Conservation (phyloP, 1,139 yeast species). For the Yamadazyma sp. region DNA sequence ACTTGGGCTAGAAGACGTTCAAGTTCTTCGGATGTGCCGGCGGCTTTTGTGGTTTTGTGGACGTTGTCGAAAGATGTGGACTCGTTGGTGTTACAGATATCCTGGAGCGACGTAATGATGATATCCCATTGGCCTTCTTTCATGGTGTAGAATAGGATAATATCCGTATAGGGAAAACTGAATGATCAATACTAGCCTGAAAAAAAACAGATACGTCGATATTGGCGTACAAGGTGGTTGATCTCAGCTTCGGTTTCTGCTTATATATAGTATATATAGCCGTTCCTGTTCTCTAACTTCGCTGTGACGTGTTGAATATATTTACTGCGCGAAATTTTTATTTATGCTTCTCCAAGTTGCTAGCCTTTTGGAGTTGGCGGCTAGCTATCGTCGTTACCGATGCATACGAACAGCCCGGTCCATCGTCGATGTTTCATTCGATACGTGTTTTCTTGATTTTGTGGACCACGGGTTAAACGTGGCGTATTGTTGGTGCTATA, state of each 20-base stretch:
- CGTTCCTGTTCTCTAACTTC: no score
- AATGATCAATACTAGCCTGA: no score
- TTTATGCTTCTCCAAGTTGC: not conserved
- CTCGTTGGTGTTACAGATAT: constrained; percentile 62
- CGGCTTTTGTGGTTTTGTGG: constrained; percentile 20
- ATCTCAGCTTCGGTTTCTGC: no score
- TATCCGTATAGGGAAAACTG: no score
- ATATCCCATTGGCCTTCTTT: constrained; percentile 65
- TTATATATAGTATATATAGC: no score
- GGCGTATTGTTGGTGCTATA: not conserved
- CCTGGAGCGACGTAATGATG: constrained; percentile 65
- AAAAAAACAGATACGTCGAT: no score
- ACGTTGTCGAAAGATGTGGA: constrained; percentile 51
- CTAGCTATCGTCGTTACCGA: not conserved
- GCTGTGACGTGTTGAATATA: no score
- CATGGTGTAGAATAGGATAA: no score
- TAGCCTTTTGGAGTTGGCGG: not conserved
- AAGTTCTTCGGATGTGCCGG: constrained; percentile 37
- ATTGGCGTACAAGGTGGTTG: no score
- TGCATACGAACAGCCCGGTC: not conserved
- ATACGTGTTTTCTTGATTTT: not conserved
- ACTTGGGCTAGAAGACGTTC: constrained; percentile 40
- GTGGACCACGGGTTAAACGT: not conserved
- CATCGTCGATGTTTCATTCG: not conserved
- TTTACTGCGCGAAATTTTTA: no score